Evolutionary conservation across 345 rosid genomes (phyloP).

Genomic region (Gossypium longicalyx): DNA sequence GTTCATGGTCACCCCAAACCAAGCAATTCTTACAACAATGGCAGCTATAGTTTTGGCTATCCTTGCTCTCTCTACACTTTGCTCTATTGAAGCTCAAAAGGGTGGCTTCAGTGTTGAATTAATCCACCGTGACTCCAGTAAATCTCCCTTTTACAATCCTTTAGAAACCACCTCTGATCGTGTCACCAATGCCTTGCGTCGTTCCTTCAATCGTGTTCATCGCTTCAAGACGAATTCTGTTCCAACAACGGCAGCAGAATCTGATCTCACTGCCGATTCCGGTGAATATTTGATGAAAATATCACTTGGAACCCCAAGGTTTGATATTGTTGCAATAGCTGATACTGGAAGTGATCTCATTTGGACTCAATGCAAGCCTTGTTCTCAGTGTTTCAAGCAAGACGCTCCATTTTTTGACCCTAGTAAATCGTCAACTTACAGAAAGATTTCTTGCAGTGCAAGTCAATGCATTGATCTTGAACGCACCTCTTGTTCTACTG

Average conservation of each 20-base stretch:
- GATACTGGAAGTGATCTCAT: slow-evolving; percentile 36
- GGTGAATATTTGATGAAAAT: slow-evolving; percentile 34
- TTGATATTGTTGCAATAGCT: slow-evolving; percentile 13
- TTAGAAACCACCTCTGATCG: slow-evolving; percentile 20
- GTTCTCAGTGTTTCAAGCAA: slow-evolving; percentile 33
- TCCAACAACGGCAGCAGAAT: slow-evolving; percentile 11
- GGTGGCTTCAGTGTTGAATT: slow-evolving; percentile 27
- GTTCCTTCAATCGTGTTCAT: slow-evolving; percentile 24
- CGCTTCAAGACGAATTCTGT: slow-evolving; percentile 12
- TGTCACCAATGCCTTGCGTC: slow-evolving; percentile 16
- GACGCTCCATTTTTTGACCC: slow-evolving; percentile 35
- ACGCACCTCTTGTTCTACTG: slow-evolving; percentile 4
- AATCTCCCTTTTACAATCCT: slow-evolving; percentile 33
- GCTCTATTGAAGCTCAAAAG: neutral
- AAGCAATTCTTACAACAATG: neutral
- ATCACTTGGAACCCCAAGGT: slow-evolving; percentile 30
- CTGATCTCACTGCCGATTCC: neutral
- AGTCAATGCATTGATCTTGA: slow-evolving; percentile 11
- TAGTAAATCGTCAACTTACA: slow-evolving; percentile 36
- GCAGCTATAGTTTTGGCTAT: neutral
- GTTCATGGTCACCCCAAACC: neutral
- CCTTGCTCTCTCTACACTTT: neutral
- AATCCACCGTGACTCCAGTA: slow-evolving; percentile 34
- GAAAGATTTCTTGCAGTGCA: slow-evolving; percentile 29
- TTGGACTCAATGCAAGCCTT: slow-evolving; percentile 37